phyloP scores from a whole-genome alignment of 257 asterid species.

The Cordia subcordata region DNA sequence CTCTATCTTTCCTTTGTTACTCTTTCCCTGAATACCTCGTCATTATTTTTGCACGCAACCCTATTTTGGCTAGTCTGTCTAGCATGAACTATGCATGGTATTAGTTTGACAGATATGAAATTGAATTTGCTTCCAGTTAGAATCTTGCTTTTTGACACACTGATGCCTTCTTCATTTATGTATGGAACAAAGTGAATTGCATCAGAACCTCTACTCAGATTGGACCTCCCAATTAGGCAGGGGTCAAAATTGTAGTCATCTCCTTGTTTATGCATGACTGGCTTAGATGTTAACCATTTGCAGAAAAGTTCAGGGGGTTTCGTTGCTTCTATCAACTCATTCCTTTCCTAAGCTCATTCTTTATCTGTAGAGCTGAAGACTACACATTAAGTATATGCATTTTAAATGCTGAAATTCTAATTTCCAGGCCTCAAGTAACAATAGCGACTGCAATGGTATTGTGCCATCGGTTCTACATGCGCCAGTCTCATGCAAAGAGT shows the following conservation, averaged over 20 bases:
- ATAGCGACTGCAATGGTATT: slow-evolving; percentile 52
- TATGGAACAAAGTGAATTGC: too few species aligned
- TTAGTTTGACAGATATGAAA: too few species aligned
- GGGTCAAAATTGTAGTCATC: too few species aligned
- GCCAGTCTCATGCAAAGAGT: slow-evolving; percentile 60
- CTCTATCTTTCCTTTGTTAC: too few species aligned
- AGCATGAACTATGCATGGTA: too few species aligned
- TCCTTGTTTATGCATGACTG: too few species aligned
- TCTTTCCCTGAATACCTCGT: too few species aligned
- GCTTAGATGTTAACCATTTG: not conserved
- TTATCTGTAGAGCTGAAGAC: not conserved
- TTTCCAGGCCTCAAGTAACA: slow-evolving; percentile 56
- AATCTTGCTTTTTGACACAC: not conserved
- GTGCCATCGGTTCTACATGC: slow-evolving; percentile 63
- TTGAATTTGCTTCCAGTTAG: too few species aligned
- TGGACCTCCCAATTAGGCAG: not conserved
- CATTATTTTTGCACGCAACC: too few species aligned
- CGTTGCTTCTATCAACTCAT: slow-evolving; percentile 1
- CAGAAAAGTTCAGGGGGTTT: not conserved
- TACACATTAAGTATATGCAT: not conserved
- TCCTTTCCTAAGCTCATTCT: not conserved
- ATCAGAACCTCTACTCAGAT: not conserved
- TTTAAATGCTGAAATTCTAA: slow-evolving; percentile 17
- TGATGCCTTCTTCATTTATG: not conserved
- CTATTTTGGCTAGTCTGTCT: too few species aligned